A percentile compares a stretch with the other conserved stretches of the same genome.
Conservation (phyloP, 805 yeast genomes). For the Sugiyamaella floridensis region DNA sequence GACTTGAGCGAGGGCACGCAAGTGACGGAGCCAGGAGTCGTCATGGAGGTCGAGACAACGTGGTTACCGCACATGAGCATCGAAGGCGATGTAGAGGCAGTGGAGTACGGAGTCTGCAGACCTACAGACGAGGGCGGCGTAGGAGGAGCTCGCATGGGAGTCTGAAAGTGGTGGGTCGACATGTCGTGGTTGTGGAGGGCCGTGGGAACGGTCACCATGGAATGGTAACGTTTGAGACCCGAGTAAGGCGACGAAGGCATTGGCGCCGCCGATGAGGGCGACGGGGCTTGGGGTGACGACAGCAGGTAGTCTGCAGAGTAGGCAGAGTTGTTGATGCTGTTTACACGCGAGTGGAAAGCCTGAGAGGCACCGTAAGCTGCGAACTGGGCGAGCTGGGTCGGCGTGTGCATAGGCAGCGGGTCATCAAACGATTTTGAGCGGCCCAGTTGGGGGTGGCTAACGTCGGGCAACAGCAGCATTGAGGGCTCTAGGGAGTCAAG, state of each 20-base stretch:
- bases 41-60: not conserved
- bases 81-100: conserved; percentile 2
- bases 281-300: not conserved
- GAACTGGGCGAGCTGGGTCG: not conserved
- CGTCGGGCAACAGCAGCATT: conserved; percentile 3
- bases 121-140: conserved; percentile 1
- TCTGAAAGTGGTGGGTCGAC: not conserved
- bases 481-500: conserved; percentile 5
- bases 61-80: not conserved
- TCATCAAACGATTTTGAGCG: not conserved
- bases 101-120: conserved; percentile 11
- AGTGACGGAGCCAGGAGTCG: not conserved
- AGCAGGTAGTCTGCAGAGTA: not conserved
- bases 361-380: not conserved
- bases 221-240: not conserved
- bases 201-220: not conserved
- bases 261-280: not conserved
- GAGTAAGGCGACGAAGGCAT: not conserved
- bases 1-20: not conserved
- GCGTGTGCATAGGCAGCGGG: not conserved
- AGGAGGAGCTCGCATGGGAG: not conserved
- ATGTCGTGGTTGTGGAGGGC: not conserved
- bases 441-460: not conserved
- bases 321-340: not conserved
- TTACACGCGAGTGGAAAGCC: not conserved